Evolutionary conservation across 1,284 basidiomycete species (phyloP), one percentile per base, ranked within the genome.

Genomic region (Waitea zeae): DNA sequence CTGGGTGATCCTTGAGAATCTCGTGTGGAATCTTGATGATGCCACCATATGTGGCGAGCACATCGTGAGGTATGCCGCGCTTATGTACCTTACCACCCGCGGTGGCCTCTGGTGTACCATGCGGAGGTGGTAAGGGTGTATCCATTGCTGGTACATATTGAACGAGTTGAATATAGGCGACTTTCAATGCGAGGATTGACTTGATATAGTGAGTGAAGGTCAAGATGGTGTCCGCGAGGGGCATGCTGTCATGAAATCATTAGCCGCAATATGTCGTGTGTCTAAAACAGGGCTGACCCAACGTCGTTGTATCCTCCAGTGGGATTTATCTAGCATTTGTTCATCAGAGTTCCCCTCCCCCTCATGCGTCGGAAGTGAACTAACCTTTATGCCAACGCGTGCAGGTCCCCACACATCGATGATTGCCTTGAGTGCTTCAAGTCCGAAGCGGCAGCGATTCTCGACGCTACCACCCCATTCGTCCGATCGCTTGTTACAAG

Each of bases 401-500:
- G 14, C 17, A 15, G 12, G n/a, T 4, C 34, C 34, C 3, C 17
- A 19, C 6, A 24, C 34, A 4, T 28, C 34, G 5, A 24, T 29
- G 9, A 35, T 17, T 11, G 34, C 34, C 17, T 35, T 3, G 19
- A 35, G 11, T 4, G 26, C 13, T 17, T 35, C 34, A 20, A 35
- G 17, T 7, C 22, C 13, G 34, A 35, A 35, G n/a, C 27, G 12
- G 17, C 20, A 18, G 12, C 34, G 22, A 15, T 27, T 41, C 39
- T 54, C 49, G 15, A 56, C 44, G 13, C 30, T 35, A 4, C 42
- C 41, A 2, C 42, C 41, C 14, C 39, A 70, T 24, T 53, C 44
- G 44, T 70, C 66, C 7, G 57, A 61, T 18, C 64, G 56, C 32
- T 58, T 49, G 49, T 66, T 65, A 22, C 50, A 30, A 3, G 30